Percentiles rank a stretch among this genome's conserved stretches.
phyloP scores from a whole-genome alignment of 2,329 filamentous ascomycete species.

The Pseudogymnoascus sp. region DNA sequence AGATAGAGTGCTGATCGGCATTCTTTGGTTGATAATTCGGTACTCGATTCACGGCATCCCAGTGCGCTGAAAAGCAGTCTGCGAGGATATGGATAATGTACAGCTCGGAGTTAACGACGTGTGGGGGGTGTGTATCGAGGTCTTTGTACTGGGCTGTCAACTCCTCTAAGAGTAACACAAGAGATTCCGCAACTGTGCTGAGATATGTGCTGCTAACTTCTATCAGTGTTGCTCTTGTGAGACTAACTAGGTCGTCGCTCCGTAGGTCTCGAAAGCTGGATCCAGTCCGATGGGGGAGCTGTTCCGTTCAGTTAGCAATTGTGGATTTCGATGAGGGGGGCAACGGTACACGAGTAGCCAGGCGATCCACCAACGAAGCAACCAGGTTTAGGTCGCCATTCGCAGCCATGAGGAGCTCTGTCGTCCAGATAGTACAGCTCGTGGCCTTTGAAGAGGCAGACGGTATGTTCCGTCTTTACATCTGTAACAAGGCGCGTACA shows the following conservation, averaged over 20 bases:
- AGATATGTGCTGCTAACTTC: slow-evolving; percentile 52
- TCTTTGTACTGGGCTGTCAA: slow-evolving; percentile 48
- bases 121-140: slow-evolving; percentile 48
- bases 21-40: slow-evolving; percentile 10
- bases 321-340: slow-evolving; percentile 9
- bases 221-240: slow-evolving; percentile 56
- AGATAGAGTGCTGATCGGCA: slow-evolving; percentile 17
- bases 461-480: slow-evolving; percentile 10
- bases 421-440: background rate
- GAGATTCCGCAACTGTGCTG: slow-evolving; percentile 48
- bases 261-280: slow-evolving; percentile 49
- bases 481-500: background rate
- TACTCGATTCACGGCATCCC: slow-evolving; percentile 41
- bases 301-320: slow-evolving; percentile 7
- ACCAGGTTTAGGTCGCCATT: slow-evolving; percentile 55
- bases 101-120: slow-evolving; percentile 58
- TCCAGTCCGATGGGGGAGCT: slow-evolving; percentile 60
- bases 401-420: slow-evolving; percentile 36
- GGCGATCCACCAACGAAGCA: slow-evolving; percentile 55
- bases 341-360: slow-evolving; percentile 51
- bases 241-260: slow-evolving; percentile 55
- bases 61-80: slow-evolving; percentile 59
- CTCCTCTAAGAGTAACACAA: slow-evolving; percentile 54
- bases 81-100: slow-evolving; percentile 58
- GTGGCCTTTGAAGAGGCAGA: slow-evolving; percentile 8